phyloP scores from a whole-genome alignment of 2,329 filamentous ascomycete species.

The Arthroderma sp. region DNA sequence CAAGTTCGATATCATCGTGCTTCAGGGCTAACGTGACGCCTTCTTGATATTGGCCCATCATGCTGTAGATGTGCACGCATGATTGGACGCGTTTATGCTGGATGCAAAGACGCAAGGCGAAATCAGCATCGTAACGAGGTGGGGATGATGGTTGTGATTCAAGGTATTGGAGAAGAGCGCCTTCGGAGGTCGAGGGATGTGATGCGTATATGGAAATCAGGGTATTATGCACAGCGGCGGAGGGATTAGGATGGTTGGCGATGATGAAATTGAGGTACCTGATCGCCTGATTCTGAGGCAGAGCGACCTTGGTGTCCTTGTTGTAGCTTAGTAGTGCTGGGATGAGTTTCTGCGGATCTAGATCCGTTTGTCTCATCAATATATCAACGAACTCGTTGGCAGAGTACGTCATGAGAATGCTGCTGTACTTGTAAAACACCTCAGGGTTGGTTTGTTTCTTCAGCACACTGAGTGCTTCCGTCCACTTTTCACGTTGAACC shows the following conservation, averaged over 20 bases:
- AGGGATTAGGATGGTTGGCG: conserved; percentile 64
- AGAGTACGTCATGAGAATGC: conserved; percentile 84
- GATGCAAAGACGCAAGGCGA: conserved; percentile 89
- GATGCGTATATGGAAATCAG: conserved; percentile 92
- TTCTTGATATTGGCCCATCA: conserved; percentile 87
- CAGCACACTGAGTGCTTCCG: conserved; percentile 71
- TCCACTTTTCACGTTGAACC: conserved; percentile 90
- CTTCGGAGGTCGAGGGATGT: conserved; percentile 69
- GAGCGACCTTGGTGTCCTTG: conserved; percentile 52
- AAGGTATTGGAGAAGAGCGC: conserved; percentile 73
- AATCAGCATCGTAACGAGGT: conserved; percentile 85
- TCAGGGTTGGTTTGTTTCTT: conserved; percentile 88
- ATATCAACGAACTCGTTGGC: conserved; percentile 85
- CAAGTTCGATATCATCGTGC: conserved; percentile 79
- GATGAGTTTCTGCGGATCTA: conserved; percentile 78
- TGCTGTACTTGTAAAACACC: conserved; percentile 93
- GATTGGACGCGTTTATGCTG: conserved; percentile 85
- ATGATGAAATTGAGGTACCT: conserved; percentile 90
- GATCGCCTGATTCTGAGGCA: conserved; percentile 76
- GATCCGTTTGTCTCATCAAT: conserved; percentile 75
- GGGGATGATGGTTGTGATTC: conserved; percentile 78
- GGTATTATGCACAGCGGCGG: conserved; percentile 87
- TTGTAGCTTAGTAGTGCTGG: conserved; percentile 92
- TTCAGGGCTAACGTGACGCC: conserved; percentile 86
- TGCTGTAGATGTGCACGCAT: conserved; percentile 93